These are phyloP conservation scores for Amoebophrya sp. DNA, from an alignment of 169 alveolate species.

Conservation along the genomic window DNA sequence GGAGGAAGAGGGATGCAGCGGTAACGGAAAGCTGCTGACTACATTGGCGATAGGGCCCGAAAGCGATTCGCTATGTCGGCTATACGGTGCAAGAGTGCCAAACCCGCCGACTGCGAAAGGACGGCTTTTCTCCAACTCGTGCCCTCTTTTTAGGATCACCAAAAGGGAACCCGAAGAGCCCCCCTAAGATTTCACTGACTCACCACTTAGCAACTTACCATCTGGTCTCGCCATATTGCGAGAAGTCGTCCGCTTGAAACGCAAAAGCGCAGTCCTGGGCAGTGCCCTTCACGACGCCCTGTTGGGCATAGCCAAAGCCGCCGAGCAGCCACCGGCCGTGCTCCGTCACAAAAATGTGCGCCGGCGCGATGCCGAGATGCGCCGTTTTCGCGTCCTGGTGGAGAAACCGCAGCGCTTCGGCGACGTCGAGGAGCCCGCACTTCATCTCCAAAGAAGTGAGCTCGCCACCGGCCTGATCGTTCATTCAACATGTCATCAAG, in stretches of 20 bases:
- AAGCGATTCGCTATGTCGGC: too few relatives aligned
- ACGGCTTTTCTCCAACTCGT: too few relatives aligned
- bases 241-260: neutral
- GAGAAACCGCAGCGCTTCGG: conserved; percentile 12
- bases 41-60: too few relatives aligned
- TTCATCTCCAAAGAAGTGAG: conserved; percentile 9
- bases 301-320: conserved; percentile 12
- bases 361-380: conserved; percentile 9
- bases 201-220: too few relatives aligned
- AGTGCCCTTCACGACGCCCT: neutral
- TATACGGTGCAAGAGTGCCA: too few relatives aligned
- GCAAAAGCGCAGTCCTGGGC: neutral
- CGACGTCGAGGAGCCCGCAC: conserved; percentile 14
- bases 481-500: too few relatives aligned
- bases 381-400: conserved; percentile 17
- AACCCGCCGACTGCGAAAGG: too few relatives aligned
- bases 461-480: neutral
- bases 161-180: too few relatives aligned
- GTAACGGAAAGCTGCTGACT: too few relatives aligned
- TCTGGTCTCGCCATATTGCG: too few relatives aligned
- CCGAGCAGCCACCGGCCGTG: conserved; percentile 22
- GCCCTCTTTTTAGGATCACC: neutral
- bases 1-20: too few relatives aligned
- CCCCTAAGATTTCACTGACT: too few relatives aligned
- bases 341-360: neutral